These are phyloP conservation scores for Eurotiales sp. DNA, from an alignment of 2,329 filamentous ascomycete species.

Conservation along the genomic window DNA sequence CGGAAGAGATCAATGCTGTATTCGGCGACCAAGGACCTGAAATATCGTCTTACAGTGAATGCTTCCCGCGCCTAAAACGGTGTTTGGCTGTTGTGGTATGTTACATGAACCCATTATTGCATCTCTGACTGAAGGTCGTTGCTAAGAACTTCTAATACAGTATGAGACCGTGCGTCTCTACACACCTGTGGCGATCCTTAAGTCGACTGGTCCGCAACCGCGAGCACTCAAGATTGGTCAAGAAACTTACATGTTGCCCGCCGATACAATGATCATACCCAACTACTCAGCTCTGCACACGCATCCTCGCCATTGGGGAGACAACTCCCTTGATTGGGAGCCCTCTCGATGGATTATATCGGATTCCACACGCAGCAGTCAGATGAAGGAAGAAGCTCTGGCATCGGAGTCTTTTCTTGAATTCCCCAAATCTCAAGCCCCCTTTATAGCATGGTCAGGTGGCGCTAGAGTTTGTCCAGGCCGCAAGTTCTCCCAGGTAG, in stretches of 20 bases:
- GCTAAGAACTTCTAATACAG: not conserved
- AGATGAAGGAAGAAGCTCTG: not conserved
- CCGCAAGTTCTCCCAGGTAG: slow-evolving; percentile 1
- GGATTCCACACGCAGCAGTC: not conserved
- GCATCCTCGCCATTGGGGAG: not conserved
- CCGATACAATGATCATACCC: not conserved
- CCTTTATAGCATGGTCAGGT: not conserved
- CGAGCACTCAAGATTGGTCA: not conserved
- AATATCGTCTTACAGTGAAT: not conserved
- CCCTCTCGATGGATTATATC: not conserved
- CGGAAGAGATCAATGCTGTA: not conserved
- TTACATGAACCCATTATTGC: not conserved
- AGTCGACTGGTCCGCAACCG: not conserved
- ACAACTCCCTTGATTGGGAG: not conserved
- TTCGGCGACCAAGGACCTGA: not conserved
- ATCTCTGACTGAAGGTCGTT: not conserved
- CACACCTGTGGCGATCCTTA: not conserved
- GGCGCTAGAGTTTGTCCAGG: not conserved
- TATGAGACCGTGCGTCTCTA: not conserved
- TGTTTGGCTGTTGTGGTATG: not conserved
- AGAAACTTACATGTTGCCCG: not conserved
- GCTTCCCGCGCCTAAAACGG: not conserved
- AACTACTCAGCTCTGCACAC: not conserved
- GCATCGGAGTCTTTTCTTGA: not conserved
- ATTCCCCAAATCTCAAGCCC: not conserved